Conservation (phyloP, 108 stramenopile genomes). For the Nannochloropsis salina region DNA sequence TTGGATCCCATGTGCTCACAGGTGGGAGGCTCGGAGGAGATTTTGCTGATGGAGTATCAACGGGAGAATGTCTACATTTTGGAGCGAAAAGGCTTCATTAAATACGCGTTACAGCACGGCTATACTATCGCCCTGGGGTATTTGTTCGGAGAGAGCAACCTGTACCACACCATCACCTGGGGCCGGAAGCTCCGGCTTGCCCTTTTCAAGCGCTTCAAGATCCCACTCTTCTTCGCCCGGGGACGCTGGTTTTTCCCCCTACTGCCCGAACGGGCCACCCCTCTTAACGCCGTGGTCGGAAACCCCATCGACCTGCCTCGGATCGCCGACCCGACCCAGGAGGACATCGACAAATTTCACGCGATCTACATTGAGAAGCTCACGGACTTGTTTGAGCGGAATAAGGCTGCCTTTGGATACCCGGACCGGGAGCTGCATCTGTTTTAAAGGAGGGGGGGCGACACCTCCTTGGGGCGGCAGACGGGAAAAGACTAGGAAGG, state of each 20-base stretch:
- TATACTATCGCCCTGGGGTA: constrained; percentile 2
- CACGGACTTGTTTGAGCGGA: not conserved
- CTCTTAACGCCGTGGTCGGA: constrained; percentile 3
- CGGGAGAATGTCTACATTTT: constrained; percentile 5
- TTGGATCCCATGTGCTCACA: not conserved
- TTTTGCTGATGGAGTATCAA: constrained; percentile 1
- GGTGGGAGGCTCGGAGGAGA: not conserved
- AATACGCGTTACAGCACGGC: constrained; percentile 24
- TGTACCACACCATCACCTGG: constrained; percentile 13
- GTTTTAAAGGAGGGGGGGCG: not conserved
- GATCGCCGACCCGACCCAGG: not conserved
- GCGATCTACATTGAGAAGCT: constrained; percentile 4
- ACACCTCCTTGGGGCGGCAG: not conserved
- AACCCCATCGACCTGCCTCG: constrained; percentile 16
- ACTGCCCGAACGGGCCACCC: not conserved
- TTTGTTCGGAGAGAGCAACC: not conserved
- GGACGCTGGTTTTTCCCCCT: constrained; percentile 15
- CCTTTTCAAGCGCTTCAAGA: constrained; percentile 15
- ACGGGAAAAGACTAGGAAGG: not conserved
- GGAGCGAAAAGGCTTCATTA: constrained; percentile 21
- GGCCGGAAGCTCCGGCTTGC: constrained; percentile 10
- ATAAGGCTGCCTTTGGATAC: constrained; percentile 20
- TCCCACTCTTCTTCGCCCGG: not conserved
- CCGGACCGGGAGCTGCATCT: not conserved
- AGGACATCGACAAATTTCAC: constrained; percentile 15